Percentiles rank a stretch among this genome's conserved stretches.
Evolutionary conservation across 2,329 filamentous ascomycete genomes (phyloP).

Genomic region (Penicillium sp.): DNA sequence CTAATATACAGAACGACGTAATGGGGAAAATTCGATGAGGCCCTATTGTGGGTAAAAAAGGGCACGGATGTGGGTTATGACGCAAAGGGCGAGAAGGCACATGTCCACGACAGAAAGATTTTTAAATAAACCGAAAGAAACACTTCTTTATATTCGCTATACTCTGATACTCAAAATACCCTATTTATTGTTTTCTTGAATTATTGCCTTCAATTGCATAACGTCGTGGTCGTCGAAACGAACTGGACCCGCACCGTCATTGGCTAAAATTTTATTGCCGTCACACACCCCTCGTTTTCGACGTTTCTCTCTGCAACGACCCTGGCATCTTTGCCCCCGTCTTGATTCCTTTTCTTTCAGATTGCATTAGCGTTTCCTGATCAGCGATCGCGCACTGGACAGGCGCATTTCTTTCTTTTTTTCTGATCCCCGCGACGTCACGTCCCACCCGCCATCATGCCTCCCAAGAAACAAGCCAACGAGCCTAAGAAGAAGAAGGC

Average conservation of each 20-base stretch:
- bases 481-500: constrained; percentile 52
- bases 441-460: constrained; percentile 42
- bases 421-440: constrained; percentile 16
- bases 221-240: not conserved
- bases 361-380: constrained; percentile 20
- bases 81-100: constrained; percentile 2
- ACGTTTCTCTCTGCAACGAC: constrained; percentile 8
- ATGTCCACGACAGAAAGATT: not conserved
- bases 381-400: constrained; percentile 11
- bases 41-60: constrained; percentile 5
- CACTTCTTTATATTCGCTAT: no score
- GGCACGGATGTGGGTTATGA: constrained; percentile 4
- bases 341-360: constrained; percentile 13
- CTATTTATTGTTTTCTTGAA: not conserved
- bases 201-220: not conserved
- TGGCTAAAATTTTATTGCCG: constrained; percentile 12
- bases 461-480: constrained; percentile 47
- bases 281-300: constrained; percentile 13
- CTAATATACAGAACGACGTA: not conserved
- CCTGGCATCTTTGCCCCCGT: constrained; percentile 3
- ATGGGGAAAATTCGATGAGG: not conserved
- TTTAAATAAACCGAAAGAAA: not conserved
- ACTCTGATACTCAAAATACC: no score
- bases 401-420: constrained; percentile 19
- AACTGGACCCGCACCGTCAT: constrained; percentile 8